Evolutionary conservation across 768 basidiomycete species (phyloP), one percentile per base, ranked within the genome.

Genomic region (Trametes coccinea): DNA sequence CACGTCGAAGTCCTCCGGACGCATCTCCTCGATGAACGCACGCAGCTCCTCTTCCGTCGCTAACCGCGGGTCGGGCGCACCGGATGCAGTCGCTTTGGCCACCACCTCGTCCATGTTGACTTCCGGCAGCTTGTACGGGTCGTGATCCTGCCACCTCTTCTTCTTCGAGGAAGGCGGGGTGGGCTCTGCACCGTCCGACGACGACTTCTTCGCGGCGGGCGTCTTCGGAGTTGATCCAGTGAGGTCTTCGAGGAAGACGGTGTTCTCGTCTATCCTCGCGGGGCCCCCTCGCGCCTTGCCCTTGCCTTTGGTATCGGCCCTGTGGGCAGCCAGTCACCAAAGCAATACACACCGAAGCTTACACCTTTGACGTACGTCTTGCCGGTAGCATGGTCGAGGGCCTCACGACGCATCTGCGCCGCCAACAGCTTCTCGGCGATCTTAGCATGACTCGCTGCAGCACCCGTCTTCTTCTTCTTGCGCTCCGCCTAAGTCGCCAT

Each of bases 11-110:
- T 98, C 95, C 68, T 95, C 94, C 0, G 95, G 95, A 2, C 89
- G 86, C 88, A 98, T 95, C 47, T 95, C 92, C 60, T 98, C 95
- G 64, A 98, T 97, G 75, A 98, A 98, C 1, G 84, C 76, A 17
- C 88, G 88, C 2, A 98, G 80, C 71, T 99, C 97, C 43, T 95
- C 97, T 72, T 97, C 97, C 0, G 97, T 98, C 1, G 97, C 97
- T 13, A 99, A 78, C 30, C 97, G 87, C 4, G 95, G 93, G 72
- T 99, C 97, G 2, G 93, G 90, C 10, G 78, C 83, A 29, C 74
- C 70, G 3, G 84, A 76, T 8, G 80, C 80, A 3, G 89, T 87
- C 30, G 82, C 89, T 63, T 85, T 82, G 1, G 84, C 80, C 5
- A 92, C 75, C 14, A 76, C 79, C 45, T 82, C 82, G 41, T 87